A percentile compares a stretch with the other conserved stretches of the same genome.
Evolutionary conservation across 768 basidiomycete species (phyloP).

Genomic region (Chlorophyllum brunneum): DNA sequence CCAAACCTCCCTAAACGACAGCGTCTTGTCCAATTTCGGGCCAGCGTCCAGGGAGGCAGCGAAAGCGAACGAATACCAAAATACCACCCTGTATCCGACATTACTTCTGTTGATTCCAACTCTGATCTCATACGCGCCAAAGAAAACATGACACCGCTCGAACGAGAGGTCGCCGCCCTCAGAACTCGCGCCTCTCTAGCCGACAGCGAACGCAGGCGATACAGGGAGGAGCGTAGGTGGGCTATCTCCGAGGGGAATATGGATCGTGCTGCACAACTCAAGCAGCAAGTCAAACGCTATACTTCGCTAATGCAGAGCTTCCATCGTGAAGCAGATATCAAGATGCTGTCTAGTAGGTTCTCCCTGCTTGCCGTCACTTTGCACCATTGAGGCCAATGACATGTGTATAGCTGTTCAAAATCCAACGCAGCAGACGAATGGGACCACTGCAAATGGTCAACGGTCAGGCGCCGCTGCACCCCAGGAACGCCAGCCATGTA

Average conservation of each 20-base stretch:
- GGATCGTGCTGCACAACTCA: constrained; percentile 73
- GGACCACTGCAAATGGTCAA: not conserved
- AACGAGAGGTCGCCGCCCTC: constrained; percentile 72
- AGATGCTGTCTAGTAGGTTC: constrained; percentile 57
- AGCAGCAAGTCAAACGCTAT: constrained; percentile 81
- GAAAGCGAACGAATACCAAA: constrained; percentile 22
- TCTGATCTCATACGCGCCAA: constrained; percentile 62
- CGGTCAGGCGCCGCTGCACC: not conserved
- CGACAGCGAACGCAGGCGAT: constrained; percentile 77
- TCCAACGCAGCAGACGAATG: not conserved
- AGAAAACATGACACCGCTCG: constrained; percentile 55
- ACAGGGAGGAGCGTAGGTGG: constrained; percentile 87
- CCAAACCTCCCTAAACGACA: constrained; percentile 23
- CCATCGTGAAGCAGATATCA: constrained; percentile 70
- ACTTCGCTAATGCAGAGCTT: constrained; percentile 79
- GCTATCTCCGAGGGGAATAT: constrained; percentile 74
- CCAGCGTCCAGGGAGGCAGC: constrained; percentile 35
- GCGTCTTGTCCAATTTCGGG: constrained; percentile 44
- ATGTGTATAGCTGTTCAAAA: constrained; percentile 4
- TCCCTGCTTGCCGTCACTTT: not conserved
- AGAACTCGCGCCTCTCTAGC: constrained; percentile 77
- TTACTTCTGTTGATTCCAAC: constrained; percentile 67
- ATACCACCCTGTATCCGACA: constrained; percentile 43
- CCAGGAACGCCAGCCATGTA: constrained; percentile 5
- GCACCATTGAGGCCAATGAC: not conserved